Conservation (phyloP, 139 green algal genomes). For the Tetradesmus obliquus region DNA sequence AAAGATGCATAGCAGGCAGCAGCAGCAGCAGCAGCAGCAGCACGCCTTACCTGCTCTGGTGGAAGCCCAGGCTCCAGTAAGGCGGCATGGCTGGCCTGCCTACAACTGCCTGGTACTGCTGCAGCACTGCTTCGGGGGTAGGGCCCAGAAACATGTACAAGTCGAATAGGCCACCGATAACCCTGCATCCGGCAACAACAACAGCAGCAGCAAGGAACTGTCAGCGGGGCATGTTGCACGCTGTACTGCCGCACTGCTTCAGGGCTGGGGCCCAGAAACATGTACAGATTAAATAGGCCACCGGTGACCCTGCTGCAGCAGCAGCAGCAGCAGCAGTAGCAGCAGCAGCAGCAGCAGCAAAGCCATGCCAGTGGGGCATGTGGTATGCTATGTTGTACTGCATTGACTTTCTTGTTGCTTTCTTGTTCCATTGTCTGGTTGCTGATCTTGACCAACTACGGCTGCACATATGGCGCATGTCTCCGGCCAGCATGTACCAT, state of each 20-base stretch:
- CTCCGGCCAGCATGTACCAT: no score
- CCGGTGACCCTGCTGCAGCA: conserved; percentile 59
- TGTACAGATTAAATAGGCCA: conserved; percentile 81
- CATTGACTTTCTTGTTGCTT: no score
- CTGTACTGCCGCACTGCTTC: conserved; percentile 73
- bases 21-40: conserved; percentile 60
- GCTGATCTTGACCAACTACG: not conserved
- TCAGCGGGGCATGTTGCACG: no score
- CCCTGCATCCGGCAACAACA: not conserved
- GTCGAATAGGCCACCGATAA: conserved; percentile 81
- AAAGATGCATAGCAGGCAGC: conserved; percentile 51
- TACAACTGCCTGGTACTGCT: conserved; percentile 84
- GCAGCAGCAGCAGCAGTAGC: conserved; percentile 16
- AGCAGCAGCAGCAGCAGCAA: not conserved
- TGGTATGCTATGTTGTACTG: no score
- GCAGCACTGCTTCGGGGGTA: conserved; percentile 68
- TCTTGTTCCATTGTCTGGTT: no score
- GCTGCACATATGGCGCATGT: not conserved
- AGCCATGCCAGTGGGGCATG: no score
- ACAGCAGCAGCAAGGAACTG: no score
- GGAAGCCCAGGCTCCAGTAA: conserved; percentile 81
- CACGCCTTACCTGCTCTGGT: conserved; percentile 73
- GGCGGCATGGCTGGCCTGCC: conserved; percentile 79
- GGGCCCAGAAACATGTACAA: conserved; percentile 81
- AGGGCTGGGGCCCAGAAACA: conserved; percentile 78